These are phyloP conservation scores for Chrysanthemum lavandulifolium DNA, from an alignment of 129 eudicot species.

Conservation along the genomic window DNA sequence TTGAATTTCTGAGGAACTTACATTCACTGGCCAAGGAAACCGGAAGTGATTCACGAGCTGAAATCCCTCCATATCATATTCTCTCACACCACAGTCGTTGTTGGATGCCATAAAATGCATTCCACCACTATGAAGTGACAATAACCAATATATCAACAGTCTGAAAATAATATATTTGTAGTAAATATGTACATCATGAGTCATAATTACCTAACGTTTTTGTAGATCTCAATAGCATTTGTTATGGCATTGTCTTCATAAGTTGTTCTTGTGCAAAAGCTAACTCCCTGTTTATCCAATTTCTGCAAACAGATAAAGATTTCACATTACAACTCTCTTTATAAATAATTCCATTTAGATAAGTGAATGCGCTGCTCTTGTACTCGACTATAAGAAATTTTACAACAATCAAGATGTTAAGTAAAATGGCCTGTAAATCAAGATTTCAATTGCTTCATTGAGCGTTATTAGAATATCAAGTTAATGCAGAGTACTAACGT, in stretches of 20 bases:
- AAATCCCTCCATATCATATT: slow-evolving; percentile 84
- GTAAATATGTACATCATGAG: background rate
- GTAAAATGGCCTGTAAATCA: too few relatives aligned
- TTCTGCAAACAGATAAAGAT: slow-evolving; percentile 34
- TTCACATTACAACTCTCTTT: background rate
- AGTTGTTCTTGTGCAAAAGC: slow-evolving; percentile 79
- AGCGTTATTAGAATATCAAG: too few relatives aligned
- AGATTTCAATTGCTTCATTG: too few relatives aligned
- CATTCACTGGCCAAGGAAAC: slow-evolving; percentile 96
- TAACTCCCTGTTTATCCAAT: slow-evolving; percentile 75
- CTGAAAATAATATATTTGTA: background rate
- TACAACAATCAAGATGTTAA: background rate
- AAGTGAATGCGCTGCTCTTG: background rate
- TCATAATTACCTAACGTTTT: slow-evolving; percentile 46
- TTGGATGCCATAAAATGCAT: slow-evolving; percentile 73
- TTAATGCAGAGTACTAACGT: too few relatives aligned
- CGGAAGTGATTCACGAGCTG: slow-evolving; percentile 68
- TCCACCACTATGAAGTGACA: slow-evolving; percentile 50
- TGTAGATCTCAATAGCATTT: slow-evolving; percentile 84
- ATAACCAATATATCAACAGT: background rate
- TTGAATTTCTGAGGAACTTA: slow-evolving; percentile 29
- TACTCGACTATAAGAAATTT: too few relatives aligned
- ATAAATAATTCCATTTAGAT: background rate
- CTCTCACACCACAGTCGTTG: slow-evolving; percentile 87
- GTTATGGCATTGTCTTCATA: slow-evolving; percentile 88